Evolutionary conservation across 352 stramenopile species (phyloP), one percentile per base, ranked within the genome.

Genomic region (Phytophthora brassicae): DNA sequence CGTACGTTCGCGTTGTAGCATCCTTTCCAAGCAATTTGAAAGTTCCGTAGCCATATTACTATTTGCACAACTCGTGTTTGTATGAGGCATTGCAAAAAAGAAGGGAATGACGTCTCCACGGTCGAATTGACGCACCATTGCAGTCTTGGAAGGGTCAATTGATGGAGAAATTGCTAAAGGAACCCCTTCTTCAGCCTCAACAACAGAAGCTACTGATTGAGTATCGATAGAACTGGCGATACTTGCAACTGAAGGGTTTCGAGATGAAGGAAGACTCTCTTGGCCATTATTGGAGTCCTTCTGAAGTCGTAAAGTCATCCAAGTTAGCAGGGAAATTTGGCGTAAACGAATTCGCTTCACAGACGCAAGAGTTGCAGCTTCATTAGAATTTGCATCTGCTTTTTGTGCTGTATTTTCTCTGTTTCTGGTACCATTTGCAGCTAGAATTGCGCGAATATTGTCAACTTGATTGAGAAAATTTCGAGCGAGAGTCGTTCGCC

Each of bases 1-100:
- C 2, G 65, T 78, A 4, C 76, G 69, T 53, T 88, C 79, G 2
- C 79, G 79, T 38, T 88, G 76, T 3, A 88, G 66, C 69, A 84
- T 81, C 2, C 74, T 65, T 31, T 86, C 76, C 7, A 88, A 56
- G 41, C 70, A 81, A 19, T 68, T 67, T 6, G 67, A 52, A 0
- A 88, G 28, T 17, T 74, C 75, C 8, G 44, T 35, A 0, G 60
- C 55, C 0, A 51, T 55, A 7, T 67, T 14, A 4, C 60, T 63
- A 45, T 66, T 46, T 16, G 19, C 16, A n/a, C 51, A 46, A 4
- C 47, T 59, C 2, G 48, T 14, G n/a, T 60, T 67, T 39, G 69
- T 48, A 14, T 57, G 48, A 13, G 60, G 68, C 66, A 83, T 77
- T 0, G 60, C 53, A 31, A 83, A 78, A 46, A 77, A 84, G 56